Conservation (phyloP, 2,329 filamentous ascomycete genomes). For the Colletotrichum sp. region DNA sequence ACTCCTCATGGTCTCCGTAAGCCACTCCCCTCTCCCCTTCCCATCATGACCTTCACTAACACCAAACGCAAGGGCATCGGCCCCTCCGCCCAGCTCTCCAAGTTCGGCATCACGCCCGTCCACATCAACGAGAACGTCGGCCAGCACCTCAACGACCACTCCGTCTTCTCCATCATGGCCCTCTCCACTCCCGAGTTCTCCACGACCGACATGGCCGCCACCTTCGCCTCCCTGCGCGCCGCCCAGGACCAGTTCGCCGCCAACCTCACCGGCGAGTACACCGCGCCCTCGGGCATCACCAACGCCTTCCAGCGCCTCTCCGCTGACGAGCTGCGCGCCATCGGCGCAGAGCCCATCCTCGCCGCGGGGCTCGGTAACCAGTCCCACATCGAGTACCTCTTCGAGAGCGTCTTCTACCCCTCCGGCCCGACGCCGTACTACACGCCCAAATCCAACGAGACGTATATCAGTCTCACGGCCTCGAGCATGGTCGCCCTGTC, state of each 20-base stretch:
- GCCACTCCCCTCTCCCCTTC: not conserved
- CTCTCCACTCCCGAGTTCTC: conserved; percentile 27
- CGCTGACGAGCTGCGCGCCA: conserved; percentile 18
- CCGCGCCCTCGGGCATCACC: conserved; percentile 28
- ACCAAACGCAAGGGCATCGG: conserved; percentile 24
- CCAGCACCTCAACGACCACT: conserved; percentile 31
- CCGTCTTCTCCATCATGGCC: conserved; percentile 32
- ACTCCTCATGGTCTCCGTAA: conserved; percentile 23
- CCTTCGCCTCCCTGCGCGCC: conserved; percentile 21
- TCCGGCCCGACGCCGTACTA: conserved; percentile 30
- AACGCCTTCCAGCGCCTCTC: conserved; percentile 29
- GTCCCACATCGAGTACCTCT: conserved; percentile 31
- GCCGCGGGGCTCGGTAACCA: conserved; percentile 26
- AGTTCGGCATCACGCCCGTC: conserved; percentile 27
- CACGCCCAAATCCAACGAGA: conserved; percentile 26
- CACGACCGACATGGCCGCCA: conserved; percentile 26
- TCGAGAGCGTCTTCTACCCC: conserved; percentile 31
- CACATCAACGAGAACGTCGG: conserved; percentile 28
- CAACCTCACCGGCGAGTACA: conserved; percentile 26
- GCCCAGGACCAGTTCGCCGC: conserved; percentile 28
- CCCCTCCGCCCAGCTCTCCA: conserved; percentile 19
- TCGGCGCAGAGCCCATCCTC: conserved; percentile 25
- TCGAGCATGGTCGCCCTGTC: conserved; percentile 29
- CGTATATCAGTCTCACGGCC: conserved; percentile 28
- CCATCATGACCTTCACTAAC: accelerated